Evolutionary conservation across 495 filamentous ascomycete genomes (phyloP), one percentile per base, ranked within the genome.

Genomic region (Tuber brumale): DNA sequence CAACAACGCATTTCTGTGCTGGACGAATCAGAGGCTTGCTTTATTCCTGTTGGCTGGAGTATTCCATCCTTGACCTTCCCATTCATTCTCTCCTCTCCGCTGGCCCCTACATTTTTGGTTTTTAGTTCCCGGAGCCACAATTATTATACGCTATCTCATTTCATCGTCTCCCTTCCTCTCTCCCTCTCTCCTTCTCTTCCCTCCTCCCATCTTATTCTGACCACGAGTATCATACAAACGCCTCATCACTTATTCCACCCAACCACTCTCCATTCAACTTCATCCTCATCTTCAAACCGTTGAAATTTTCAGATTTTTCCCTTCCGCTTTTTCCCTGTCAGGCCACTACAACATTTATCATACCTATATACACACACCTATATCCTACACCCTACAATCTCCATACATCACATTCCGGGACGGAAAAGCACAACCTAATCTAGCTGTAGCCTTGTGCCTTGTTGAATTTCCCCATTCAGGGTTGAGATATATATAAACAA

Each of bases 11-110:
- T 45, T 69, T 39, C 76, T 80, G 78, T 39, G 78, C 73, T 80
- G 78, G 78, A 79, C 78, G 73, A 80, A 80, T 71, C 77, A 80
- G 73, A 77, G 72, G 45, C 73, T 74, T 48, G 27, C 70, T 44
- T 73, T 45, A 21, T 35, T 66, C 57, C 14, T 66, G 31, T 66
- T 66, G 57, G 57, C 57, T 66, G 27, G 57, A 66, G 35, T 66
- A 66, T 66, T 66, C 57, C 57, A 66, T 19, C 57, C 57, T 31
- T 35, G 57, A 66, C 57, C 9, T 66, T 66, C 57, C n/a, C 57
- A 31, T 6, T 31, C 18, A 66, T 66, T 31, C 31, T 14, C 57
- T 35, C 57, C 27, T 35, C 57, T 66, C 27, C 14, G 57, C 57
- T 66, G 27, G 57, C 57, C 3, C n/a, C 57, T 66, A 19, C 57